Percentiles rank a stretch among this genome's conserved stretches.
Evolutionary conservation across 441 rosid species (phyloP).

Genomic region (Adansonia rubrostipa): DNA sequence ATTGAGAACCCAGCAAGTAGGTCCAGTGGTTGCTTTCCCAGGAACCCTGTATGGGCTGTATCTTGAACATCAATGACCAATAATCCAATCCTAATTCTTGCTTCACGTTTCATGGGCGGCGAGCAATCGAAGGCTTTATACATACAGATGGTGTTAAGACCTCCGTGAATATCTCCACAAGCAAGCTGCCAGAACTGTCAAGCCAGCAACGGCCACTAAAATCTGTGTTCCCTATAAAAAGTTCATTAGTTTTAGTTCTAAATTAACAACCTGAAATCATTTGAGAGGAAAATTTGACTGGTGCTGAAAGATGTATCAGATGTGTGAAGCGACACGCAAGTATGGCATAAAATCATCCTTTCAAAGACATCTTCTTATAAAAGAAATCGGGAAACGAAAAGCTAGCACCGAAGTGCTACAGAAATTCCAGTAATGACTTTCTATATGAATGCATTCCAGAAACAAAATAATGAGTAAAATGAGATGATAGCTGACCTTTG

Average conservation of each 20-base stretch:
- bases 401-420: not conserved
- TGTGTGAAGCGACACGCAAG: not conserved
- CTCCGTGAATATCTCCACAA: conserved; percentile 76
- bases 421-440: not conserved
- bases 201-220: conserved; percentile 60
- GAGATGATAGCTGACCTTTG: conserved; percentile 55
- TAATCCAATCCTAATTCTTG: not conserved
- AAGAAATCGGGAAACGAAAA: not conserved
- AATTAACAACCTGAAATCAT: not conserved
- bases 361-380: not conserved
- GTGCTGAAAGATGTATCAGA: not conserved
- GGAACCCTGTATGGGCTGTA: not conserved
- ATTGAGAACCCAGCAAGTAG: not conserved
- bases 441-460: not conserved
- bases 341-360: not conserved
- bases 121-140: too few species aligned
- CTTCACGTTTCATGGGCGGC: not conserved
- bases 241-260: not conserved
- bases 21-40: not conserved
- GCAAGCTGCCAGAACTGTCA: conserved; percentile 52
- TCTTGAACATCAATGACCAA: not conserved
- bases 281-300: not conserved
- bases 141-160: not conserved
- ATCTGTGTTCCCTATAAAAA: conserved; percentile 50
- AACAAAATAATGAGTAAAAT: not conserved